These are phyloP conservation scores for Colletotrichum cuscutae DNA, from an alignment of 2,329 filamentous ascomycete genomes.

Conservation along the genomic window DNA sequence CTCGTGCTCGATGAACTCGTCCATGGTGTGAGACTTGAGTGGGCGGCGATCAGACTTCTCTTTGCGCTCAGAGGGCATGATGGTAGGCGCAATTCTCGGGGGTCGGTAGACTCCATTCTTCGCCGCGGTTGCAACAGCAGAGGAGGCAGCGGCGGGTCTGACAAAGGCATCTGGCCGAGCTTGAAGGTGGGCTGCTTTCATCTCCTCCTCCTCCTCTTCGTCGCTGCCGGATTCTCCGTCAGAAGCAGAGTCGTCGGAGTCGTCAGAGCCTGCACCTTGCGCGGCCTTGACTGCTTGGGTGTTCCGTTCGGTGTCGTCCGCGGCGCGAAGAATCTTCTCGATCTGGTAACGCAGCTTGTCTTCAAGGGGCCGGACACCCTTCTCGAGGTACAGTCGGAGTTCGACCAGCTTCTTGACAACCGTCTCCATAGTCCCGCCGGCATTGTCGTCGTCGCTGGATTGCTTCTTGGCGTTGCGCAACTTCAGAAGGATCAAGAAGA, in stretches of 20 bases:
- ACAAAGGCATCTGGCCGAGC: slow-evolving; percentile 49
- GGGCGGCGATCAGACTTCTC: slow-evolving; percentile 71
- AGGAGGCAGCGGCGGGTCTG: slow-evolving; percentile 43
- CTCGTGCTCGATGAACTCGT: slow-evolving; percentile 91
- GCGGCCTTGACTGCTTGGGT: slow-evolving; percentile 49
- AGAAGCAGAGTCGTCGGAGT: slow-evolving; percentile 48
- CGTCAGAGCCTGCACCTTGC: slow-evolving; percentile 43
- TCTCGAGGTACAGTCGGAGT: slow-evolving; percentile 91
- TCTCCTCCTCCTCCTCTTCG: slow-evolving; percentile 42
- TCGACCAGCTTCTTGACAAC: slow-evolving; percentile 90
- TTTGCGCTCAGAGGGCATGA: slow-evolving; percentile 79
- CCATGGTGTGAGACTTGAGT: slow-evolving; percentile 83
- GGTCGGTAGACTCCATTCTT: slow-evolving; percentile 83
- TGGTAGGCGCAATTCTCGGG: slow-evolving; percentile 86
- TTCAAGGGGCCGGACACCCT: slow-evolving; percentile 90
- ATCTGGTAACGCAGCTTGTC: slow-evolving; percentile 94
- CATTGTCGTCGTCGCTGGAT: slow-evolving; percentile 41
- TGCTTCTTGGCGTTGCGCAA: slow-evolving; percentile 66
- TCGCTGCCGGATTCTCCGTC: slow-evolving; percentile 46
- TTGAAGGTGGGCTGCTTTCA: slow-evolving; percentile 33
- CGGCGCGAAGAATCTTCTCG: slow-evolving; percentile 90
- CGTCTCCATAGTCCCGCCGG: slow-evolving; percentile 65
- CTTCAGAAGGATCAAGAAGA: slow-evolving; percentile 86
- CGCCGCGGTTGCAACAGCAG: slow-evolving; percentile 44
- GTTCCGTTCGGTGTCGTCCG: slow-evolving; percentile 74